phyloP scores from a whole-genome alignment of 805 yeast species.

The Jamesozyma spencerorum region DNA sequence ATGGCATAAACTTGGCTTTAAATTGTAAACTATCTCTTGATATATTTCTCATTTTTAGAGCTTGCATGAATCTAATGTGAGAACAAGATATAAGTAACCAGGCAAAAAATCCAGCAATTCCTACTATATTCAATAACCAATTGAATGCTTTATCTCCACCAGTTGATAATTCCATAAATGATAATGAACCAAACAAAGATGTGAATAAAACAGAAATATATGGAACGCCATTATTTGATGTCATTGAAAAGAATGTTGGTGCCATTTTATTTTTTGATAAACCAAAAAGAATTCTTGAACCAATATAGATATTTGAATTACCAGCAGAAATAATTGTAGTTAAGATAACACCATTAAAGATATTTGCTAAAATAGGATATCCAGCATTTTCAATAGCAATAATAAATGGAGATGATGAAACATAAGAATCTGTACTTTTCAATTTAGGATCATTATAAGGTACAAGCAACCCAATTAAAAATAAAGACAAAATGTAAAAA shows the following conservation, averaged over 20 bases:
- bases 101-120: conserved; percentile 67
- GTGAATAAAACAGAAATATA: conserved; percentile 47
- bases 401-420: conserved; percentile 60
- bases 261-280: conserved; percentile 52
- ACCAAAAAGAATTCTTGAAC: conserved; percentile 60
- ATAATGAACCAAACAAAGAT: conserved; percentile 53
- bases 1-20: conserved; percentile 66
- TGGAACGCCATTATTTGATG: conserved; percentile 56
- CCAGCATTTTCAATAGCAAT: conserved; percentile 64
- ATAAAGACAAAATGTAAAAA: conserved; percentile 55
- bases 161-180: conserved; percentile 46
- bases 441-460: conserved; percentile 58
- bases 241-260: conserved; percentile 41
- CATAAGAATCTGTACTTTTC: conserved; percentile 30
- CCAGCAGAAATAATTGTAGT: conserved; percentile 66
- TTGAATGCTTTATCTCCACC: conserved; percentile 52
- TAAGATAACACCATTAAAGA: conserved; percentile 63
- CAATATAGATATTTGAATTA: conserved; percentile 64
- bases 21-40: conserved; percentile 63
- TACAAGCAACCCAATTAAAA: conserved; percentile 62
- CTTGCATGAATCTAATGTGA: conserved; percentile 62
- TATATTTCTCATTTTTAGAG: conserved; percentile 53
- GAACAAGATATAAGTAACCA: conserved; percentile 60
- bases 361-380: conserved; percentile 54
- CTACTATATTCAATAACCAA: conserved; percentile 70